phyloP scores from a whole-genome alignment of 371 early-diverging fungal genomes.

The Funneliformis caledonium region DNA sequence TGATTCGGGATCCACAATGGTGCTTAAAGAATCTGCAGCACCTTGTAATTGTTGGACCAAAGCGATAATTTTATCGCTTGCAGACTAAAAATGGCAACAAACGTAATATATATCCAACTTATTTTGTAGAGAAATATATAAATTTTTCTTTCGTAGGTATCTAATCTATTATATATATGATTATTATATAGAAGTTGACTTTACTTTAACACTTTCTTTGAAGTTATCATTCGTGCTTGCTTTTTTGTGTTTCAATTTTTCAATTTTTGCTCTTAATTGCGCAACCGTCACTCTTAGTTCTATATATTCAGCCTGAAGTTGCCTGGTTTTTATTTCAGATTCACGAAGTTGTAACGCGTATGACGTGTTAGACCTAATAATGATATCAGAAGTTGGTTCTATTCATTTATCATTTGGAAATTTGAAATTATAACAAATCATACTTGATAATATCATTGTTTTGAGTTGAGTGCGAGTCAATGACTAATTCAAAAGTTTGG shows the following conservation, averaged over 20 bases:
- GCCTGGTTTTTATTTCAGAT: slow-evolving; percentile 28
- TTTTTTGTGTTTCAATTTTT: slow-evolving; percentile 1
- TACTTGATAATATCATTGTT: too few relatives aligned
- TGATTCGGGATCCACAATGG: slow-evolving; percentile 13
- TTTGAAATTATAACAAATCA: background rate
- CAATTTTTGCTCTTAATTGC: slow-evolving; percentile 6
- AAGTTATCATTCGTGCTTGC: background rate
- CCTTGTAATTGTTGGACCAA: slow-evolving; percentile 25
- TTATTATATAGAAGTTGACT: too few relatives aligned
- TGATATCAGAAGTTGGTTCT: background rate
- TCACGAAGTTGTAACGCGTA: slow-evolving; percentile 35
- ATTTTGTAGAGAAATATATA: too few relatives aligned
- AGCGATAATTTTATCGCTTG: slow-evolving; percentile 17
- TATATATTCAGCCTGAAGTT: slow-evolving; percentile 32
- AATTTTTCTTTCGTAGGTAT: too few relatives aligned
- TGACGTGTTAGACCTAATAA: slow-evolving; percentile 25
- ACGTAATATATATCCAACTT: background rate
- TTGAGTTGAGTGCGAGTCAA: too few relatives aligned
- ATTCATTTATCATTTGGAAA: background rate
- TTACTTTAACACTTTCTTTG: slow-evolving; percentile 26
- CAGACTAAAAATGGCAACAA: slow-evolving; percentile 13
- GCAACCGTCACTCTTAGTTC: slow-evolving; percentile 25
- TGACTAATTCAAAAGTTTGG: too few relatives aligned
- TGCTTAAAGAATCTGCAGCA: slow-evolving; percentile 28
- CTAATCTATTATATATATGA: too few relatives aligned